Conservation (phyloP, 148 eudicot genomes). For the Rhododendron mucronatum region DNA sequence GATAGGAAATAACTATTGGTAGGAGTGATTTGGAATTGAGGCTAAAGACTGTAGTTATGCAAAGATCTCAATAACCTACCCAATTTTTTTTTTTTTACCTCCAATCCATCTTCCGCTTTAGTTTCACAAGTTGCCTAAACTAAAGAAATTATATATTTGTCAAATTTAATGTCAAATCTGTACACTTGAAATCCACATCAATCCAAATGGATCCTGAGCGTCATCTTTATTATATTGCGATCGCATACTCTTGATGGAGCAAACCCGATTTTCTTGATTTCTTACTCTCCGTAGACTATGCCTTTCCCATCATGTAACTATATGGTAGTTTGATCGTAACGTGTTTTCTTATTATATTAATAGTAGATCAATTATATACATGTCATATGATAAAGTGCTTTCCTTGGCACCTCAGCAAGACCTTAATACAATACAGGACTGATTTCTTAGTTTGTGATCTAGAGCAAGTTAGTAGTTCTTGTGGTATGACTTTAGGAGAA, state of each 20-base stretch:
- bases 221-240: neutral
- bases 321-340: neutral
- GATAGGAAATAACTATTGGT: neutral
- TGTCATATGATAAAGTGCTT: neutral
- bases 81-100: neutral
- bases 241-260: neutral
- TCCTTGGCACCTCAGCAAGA: neutral
- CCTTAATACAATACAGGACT: neutral
- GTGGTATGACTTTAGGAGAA: neutral
- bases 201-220: neutral
- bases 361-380: neutral
- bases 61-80: neutral
- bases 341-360: neutral
- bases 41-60: neutral
- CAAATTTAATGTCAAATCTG: neutral
- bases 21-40: neutral
- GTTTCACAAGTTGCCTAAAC: neutral
- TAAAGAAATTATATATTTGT: neutral
- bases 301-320: neutral
- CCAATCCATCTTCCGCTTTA: neutral
- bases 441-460: neutral
- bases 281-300: neutral
- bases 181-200: neutral
- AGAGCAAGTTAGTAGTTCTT: neutral
- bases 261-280: neutral